Base-by-base conservation (phyloP, 768 basidiomycete species). In the Tulasnella sp. region DNA sequence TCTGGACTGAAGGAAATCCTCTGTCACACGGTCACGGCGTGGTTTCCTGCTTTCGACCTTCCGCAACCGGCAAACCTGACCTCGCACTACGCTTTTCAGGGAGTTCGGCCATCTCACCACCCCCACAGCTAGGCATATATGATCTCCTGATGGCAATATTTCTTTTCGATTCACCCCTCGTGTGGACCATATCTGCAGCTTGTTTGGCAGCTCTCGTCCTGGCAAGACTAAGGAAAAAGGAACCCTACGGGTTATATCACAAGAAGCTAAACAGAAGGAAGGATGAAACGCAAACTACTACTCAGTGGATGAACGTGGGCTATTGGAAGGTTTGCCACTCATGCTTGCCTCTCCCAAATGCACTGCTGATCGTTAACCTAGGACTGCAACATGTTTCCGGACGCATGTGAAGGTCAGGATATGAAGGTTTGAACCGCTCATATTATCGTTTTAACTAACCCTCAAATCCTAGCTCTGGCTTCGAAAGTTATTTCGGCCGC, bases 221-320 rank as follows among this genome's bases (percentile, higher is more conserved):
- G 64, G 18, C 9, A 16, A 14, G 18, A 37, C 28, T 37, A 18
- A 69, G 28, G 34, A 69, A 37, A 69, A 69, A 9, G 34, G 64
- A 69, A 37, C 64, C 64, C 34, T 69, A 69, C 7, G 64, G 64
- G 16, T 20, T 69, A 9, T 69, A 69, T 20, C 64, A 69, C 31
- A 69, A 34, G 64, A 37, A 28, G 28, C 31, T 69, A 28, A 69
- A 69, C 64, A 69, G 28, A 28, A 37, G 31, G 34, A 46, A 76
- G 46, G 46, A n/a, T n/a, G 42, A 16, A 76, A 75, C 80, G 28
- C 82, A 81, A 1, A 90, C 89, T n/a, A 81, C 80, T 24, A 92
- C 92, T 1, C 91, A 93, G 85, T 93, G 92, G 92, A 85, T 93
- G 46, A 93, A 93, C 85, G 91, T 92, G 90, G 92, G 92, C 4